Evolutionary conservation across 805 yeast genomes (phyloP), one percentile per base, ranked within the genome.

Genomic region (Priceomyces medius): DNA sequence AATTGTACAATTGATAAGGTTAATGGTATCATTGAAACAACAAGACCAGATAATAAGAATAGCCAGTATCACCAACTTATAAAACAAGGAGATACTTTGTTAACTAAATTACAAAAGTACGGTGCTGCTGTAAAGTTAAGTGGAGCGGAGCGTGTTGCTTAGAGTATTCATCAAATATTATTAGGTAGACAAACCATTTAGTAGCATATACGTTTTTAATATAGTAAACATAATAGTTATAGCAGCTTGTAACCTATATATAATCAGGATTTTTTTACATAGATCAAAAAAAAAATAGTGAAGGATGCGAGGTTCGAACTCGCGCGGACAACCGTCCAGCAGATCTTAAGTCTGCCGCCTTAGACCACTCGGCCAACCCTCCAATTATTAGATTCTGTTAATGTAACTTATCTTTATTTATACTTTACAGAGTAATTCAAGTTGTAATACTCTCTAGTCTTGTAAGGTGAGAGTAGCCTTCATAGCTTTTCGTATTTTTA

Each of bases 1-100:
- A 91, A 90, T 68, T 93, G 99, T 68, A 90, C 93, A 38, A 88
- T 93, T 58, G 99, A 93, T 63, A 80, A 88, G 58, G 98, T 93
- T 38, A 88, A 89, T 63, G 98, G 95, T 10, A 88, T 93, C 46
- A 87, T 93, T 49, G 95, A 88, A 62, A 93, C 99, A 13, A 93
- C 89, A 65, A 78, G 98, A 52, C 97, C 97, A 2, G 99, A 93
- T 63, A 89, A 85, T 68, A 93, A 93, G 68, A 91, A 93, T 60
- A 85, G 88, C 42, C 98, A 91, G 67, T 93, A 90, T 64, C 96
- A 89, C 60, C 64, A 73, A 48, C 76, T 93, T 56, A 82, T 93
- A 55, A 89, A 88, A 64, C 95, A 85, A 60, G 98, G 99, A 48
- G 99, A 93, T 59, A 80, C 83, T 2, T 73, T 93, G 55, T 79